These are phyloP conservation scores for Candida ponderosae DNA, from an alignment of 805 yeast genomes.

Conservation along the genomic window DNA sequence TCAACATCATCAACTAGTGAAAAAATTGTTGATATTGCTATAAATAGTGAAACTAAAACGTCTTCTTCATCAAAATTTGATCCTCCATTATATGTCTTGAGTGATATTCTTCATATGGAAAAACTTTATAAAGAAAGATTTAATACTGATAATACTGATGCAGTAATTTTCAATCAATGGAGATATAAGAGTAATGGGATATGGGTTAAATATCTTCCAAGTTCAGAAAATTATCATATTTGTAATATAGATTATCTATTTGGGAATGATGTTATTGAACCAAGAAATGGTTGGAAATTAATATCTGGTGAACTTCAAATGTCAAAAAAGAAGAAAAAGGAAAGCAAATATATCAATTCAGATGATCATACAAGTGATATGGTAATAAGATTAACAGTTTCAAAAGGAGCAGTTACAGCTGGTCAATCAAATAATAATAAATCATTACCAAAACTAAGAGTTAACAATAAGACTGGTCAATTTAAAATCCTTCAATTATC, in stretches of 20 bases:
- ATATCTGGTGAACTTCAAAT: constrained; percentile 13
- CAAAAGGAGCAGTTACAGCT: constrained; percentile 1
- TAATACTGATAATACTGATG: constrained; percentile 6
- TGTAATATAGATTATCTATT: constrained; percentile 44
- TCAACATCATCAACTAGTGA: too few species aligned
- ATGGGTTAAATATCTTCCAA: constrained; percentile 46
- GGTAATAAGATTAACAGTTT: constrained; percentile 1
- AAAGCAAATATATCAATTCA: constrained; percentile 4
- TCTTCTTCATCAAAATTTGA: too few species aligned
- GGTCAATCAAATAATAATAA: neutral
- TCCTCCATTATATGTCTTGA: constrained; percentile 28
- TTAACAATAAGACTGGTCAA: constrained; percentile 27
- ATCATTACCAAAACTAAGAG: constrained; percentile 4
- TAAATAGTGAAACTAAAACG: constrained; percentile 24
- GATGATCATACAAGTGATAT: neutral
- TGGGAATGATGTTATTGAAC: constrained; percentile 50
- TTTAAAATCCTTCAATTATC: constrained; percentile 62
- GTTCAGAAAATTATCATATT: constrained; percentile 24
- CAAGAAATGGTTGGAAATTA: constrained; percentile 49
- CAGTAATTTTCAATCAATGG: constrained; percentile 28
- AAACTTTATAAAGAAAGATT: constrained; percentile 18
- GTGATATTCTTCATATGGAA: constrained; percentile 25
- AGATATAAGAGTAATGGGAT: constrained; percentile 37
- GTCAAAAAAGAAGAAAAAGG: neutral
- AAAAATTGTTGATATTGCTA: constrained; percentile 38